Evolutionary conservation across 2,329 filamentous ascomycete genomes (phyloP).

Genomic region (Beauveria sp.): DNA sequence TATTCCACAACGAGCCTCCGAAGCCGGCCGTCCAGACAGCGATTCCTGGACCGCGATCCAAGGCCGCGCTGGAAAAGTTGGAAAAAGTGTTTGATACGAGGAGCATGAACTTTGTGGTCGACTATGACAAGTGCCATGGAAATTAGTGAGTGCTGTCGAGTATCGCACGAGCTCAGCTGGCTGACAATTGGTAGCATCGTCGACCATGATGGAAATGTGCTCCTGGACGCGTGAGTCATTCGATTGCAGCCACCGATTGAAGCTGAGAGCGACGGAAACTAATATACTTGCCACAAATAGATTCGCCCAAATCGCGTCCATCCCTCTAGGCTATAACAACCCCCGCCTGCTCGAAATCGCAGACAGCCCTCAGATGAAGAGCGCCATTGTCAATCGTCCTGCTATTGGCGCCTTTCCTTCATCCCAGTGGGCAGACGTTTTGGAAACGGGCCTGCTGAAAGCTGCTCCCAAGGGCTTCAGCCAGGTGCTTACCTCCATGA

Average conservation of each 20-base stretch:
- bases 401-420: constrained; percentile 87
- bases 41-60: constrained; percentile 71
- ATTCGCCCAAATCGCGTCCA: constrained; percentile 88
- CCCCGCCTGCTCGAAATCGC: constrained; percentile 63
- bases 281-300: constrained; percentile 27
- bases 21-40: constrained; percentile 46
- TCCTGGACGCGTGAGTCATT: constrained; percentile 57
- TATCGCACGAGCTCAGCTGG: not conserved
- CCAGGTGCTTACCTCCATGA: constrained; percentile 86
- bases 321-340: constrained; percentile 91
- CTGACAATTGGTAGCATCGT: constrained; percentile 35
- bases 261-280: not conserved
- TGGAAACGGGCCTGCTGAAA: constrained; percentile 71
- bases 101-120: constrained; percentile 74
- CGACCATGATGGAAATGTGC: constrained; percentile 62
- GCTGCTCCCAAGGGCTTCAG: constrained; percentile 75
- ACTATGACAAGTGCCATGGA: constrained; percentile 66
- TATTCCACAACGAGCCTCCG: constrained; percentile 42
- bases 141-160: constrained; percentile 49
- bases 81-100: constrained; percentile 77
- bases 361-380: constrained; percentile 69
- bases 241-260: not conserved
- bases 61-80: constrained; percentile 61
- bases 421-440: constrained; percentile 71
- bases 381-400: constrained; percentile 77